Percentiles rank a stretch among this genome's conserved stretches.
These are phyloP conservation scores for Sphaerulina vaccinii DNA, from an alignment of 2,329 filamentous ascomycete genomes.

Conservation along the genomic window DNA sequence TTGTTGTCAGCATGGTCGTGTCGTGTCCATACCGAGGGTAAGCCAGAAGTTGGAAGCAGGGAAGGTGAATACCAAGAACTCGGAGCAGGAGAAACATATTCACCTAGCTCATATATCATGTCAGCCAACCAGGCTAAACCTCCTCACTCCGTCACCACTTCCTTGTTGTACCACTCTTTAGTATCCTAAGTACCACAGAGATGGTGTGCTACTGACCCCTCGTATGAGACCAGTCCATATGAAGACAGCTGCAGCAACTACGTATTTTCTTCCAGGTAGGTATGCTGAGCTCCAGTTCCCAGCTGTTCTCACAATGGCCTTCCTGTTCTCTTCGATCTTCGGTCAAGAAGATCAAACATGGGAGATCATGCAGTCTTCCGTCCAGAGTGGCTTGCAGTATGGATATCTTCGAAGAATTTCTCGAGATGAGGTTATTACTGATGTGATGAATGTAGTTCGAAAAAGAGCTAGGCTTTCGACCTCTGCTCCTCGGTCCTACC, in stretches of 20 bases:
- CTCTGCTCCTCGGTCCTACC: slow-evolving; percentile 19
- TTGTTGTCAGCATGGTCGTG: slow-evolving; percentile 6
- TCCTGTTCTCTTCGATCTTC: background rate
- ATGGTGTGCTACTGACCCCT: slow-evolving; percentile 13
- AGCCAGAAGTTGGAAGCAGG: background rate
- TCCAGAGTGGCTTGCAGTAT: slow-evolving; percentile 4
- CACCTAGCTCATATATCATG: no score
- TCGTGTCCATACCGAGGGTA: background rate
- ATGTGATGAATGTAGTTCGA: slow-evolving; percentile 13
- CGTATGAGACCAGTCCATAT: slow-evolving; percentile 3
- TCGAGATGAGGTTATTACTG: no score
- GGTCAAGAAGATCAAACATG: background rate
- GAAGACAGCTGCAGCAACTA: slow-evolving; percentile 9
- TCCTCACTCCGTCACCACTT: slow-evolving; percentile 7
- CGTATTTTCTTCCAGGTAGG: slow-evolving; percentile 7
- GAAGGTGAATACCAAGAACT: no score
- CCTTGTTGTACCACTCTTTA: slow-evolving; percentile 10
- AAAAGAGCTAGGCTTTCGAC: slow-evolving; percentile 21
- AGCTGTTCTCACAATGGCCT: background rate
- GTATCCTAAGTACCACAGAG: slow-evolving; percentile 5
- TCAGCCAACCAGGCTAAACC: background rate
- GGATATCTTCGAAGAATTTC: background rate
- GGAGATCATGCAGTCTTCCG: slow-evolving; percentile 6
- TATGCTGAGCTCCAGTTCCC: slow-evolving; percentile 4
- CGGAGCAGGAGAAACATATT: no score